Evolutionary conservation across 176 grass and related monocot genomes (phyloP).

Genomic region (Tillandsia leiboldiana): DNA sequence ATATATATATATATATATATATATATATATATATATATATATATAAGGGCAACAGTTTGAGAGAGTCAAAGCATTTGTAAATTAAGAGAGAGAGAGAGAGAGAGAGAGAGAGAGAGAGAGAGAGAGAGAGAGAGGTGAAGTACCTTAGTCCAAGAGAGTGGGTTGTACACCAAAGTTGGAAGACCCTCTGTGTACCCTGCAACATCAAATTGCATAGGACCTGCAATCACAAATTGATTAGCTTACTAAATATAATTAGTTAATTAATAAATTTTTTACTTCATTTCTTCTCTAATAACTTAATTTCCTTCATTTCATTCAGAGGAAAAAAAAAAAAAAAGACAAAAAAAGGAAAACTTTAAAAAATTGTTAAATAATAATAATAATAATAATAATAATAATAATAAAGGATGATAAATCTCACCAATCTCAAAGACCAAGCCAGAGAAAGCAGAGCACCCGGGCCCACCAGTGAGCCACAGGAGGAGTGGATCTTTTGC

Average conservation of each 20-base stretch:
- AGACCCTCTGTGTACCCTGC: slow-evolving; percentile 22
- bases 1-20: too few relatives aligned
- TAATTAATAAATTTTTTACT: background rate
- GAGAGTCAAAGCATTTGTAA: background rate
- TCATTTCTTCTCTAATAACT: too few relatives aligned
- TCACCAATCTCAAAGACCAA: slow-evolving; percentile 41
- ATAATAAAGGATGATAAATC: background rate
- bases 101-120: slow-evolving; percentile 6
- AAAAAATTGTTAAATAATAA: too few relatives aligned
- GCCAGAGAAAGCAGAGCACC: slow-evolving; percentile 26
- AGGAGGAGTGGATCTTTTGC: slow-evolving; percentile 22
- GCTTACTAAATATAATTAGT: background rate
- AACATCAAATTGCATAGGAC: slow-evolving; percentile 26
- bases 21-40: too few relatives aligned
- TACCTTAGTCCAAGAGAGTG: slow-evolving; percentile 42
- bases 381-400: background rate
- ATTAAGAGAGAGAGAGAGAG: background rate
- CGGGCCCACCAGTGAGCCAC: slow-evolving; percentile 31
- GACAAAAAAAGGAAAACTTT: too few relatives aligned
- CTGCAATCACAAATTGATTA: slow-evolving; percentile 17
- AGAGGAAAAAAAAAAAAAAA: too few relatives aligned
- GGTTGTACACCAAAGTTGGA: slow-evolving; percentile 24
- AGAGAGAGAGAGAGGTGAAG: background rate
- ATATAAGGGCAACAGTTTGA: background rate
- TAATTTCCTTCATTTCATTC: too few relatives aligned